Base-by-base conservation (phyloP, 2,329 filamentous ascomycete species). In the Neofusicoccum cordaticola region DNA sequence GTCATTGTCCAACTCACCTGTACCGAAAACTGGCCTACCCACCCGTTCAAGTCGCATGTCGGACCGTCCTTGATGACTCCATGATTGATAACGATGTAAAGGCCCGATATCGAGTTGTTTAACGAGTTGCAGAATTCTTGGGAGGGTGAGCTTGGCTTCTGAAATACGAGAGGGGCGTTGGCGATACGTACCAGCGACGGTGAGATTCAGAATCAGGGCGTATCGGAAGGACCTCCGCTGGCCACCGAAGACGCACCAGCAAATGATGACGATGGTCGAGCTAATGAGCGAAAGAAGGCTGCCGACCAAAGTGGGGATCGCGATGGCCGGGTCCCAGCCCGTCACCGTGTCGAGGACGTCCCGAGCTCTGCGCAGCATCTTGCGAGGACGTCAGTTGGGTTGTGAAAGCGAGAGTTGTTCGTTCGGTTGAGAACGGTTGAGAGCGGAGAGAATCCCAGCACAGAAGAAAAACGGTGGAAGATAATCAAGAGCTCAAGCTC, bases 11-110 rank as follows among this genome's bases (percentile, higher is more conserved):
- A 22, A 22, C 52, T 34, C 47, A 78, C 77, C 69, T 82, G 80
- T 9, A 82, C 81, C 1, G 78, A 80, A 51, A 82, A 72, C 62
- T 83, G 81, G 17, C 79, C 79, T 37, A 81, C 66, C 71, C 78
- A 81, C 31, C 80, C 81, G 67, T 82, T 83, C 15, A 77, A 64
- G 5, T 72, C 73, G 66, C 81, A 83, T 2, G 73, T 74, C 0
- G 70, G 17, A 8, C 77, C 75, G 8, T 72, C 66, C 8, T 63
- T 48, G 15, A 79, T 67, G 7, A 73, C 39, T 27, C 66, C 68
- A 0, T 67, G 66, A 27, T 73, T 69, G 5, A 67, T 67, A 3
- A 79, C 69, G n/a, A 75, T 74, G 50, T 76, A 70, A 27, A 76
- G 69, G 22, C 80, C 80, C 1, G 80, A 81, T 17, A 80, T 70